phyloP scores from a whole-genome alignment of 1,284 basidiomycete genomes.

The Ganoderma sp. region DNA sequence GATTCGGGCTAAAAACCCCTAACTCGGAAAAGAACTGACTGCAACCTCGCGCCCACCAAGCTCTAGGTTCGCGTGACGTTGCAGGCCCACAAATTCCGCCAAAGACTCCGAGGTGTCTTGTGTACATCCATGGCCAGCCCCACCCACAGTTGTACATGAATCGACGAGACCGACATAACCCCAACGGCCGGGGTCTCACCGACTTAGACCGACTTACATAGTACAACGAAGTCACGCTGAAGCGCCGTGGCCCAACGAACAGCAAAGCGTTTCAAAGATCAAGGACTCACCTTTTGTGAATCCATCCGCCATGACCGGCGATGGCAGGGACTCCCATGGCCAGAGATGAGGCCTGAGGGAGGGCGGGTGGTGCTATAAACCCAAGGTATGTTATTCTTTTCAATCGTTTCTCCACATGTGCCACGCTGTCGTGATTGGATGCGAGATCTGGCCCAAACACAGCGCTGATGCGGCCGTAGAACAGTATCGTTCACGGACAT shows the following conservation, averaged over 20 bases:
- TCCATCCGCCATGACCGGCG: not conserved
- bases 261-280: not conserved
- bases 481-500: not conserved
- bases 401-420: not conserved
- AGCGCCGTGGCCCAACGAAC: not conserved
- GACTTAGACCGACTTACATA: too few relatives aligned
- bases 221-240: not conserved
- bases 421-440: not conserved
- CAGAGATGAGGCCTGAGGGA: not conserved
- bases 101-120: not conserved
- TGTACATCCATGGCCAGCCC: not conserved
- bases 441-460: not conserved
- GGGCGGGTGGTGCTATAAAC: not conserved
- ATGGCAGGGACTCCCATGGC: not conserved
- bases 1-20: not conserved
- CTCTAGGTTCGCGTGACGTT: not conserved
- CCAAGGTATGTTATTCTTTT: not conserved
- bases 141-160: not conserved
- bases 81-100: constrained; percentile 1
- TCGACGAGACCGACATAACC: not conserved
- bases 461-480: not conserved
- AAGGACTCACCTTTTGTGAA: not conserved
- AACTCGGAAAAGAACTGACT: not conserved
- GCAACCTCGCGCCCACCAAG: not conserved
- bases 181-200: not conserved